A percentile compares a stretch with the other conserved stretches of the same genome.
phyloP scores from a whole-genome alignment of 2,329 filamentous ascomycete species.

The Arthrinium phaeospermum region DNA sequence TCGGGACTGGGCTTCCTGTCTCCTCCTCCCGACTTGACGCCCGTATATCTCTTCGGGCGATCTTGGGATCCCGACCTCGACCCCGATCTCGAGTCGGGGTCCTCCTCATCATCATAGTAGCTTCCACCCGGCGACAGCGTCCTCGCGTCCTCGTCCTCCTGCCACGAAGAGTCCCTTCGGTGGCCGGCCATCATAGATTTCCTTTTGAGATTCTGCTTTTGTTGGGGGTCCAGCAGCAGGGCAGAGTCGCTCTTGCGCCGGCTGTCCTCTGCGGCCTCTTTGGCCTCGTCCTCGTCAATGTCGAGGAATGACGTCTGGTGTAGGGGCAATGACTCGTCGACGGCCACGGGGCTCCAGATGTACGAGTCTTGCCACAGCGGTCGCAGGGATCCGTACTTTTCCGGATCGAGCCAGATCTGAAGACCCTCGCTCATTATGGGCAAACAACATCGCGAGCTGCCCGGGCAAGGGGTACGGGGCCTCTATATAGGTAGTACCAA shows the following conservation, averaged over 20 bases:
- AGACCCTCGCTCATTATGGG: slow-evolving; percentile 1
- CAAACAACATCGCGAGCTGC: neutral
- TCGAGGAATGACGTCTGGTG: slow-evolving; percentile 26
- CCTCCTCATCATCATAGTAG: neutral
- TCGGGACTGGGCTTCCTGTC: neutral
- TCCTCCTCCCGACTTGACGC: neutral
- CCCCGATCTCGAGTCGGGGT: neutral
- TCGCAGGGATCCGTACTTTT: slow-evolving; percentile 18
- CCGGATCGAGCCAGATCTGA: slow-evolving; percentile 22
- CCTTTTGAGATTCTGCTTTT: neutral
- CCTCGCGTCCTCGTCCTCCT: slow-evolving; percentile 3
- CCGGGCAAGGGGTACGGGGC: neutral
- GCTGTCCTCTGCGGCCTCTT: neutral
- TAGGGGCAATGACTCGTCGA: slow-evolving; percentile 24
- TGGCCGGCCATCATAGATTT: neutral
- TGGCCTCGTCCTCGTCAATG: slow-evolving; percentile 17
- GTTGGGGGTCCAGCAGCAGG: neutral
- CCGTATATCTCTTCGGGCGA: neutral
- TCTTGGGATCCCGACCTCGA: neutral
- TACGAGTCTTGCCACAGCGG: slow-evolving; percentile 26
- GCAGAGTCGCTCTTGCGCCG: neutral
- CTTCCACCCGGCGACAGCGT: neutral
- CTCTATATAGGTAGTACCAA: neutral
- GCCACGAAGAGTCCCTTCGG: neutral
- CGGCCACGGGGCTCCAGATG: slow-evolving; percentile 26